A percentile compares a stretch with the other conserved stretches of the same genome.
Conservation (phyloP, 2,329 filamentous ascomycete genomes). For the Neopestalotiopsis clavispora region DNA sequence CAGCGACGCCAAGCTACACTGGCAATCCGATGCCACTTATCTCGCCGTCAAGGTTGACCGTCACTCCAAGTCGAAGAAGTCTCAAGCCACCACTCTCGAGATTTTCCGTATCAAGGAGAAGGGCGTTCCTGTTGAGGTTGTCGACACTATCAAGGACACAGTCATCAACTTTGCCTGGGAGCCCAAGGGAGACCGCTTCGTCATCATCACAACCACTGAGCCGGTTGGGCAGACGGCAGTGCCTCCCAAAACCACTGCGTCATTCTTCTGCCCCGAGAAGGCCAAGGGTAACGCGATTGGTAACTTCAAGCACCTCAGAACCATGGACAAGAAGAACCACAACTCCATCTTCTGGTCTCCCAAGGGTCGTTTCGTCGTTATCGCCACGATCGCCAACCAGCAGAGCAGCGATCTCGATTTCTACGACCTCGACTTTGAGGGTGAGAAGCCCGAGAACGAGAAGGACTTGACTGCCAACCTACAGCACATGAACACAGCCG, state of each 20-base stretch:
- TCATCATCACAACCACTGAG: constrained; percentile 94
- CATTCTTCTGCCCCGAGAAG: constrained; percentile 98
- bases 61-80: constrained; percentile 99
- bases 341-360: constrained; percentile 99
- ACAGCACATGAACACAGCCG: constrained; percentile 89
- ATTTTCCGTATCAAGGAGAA: constrained; percentile 98
- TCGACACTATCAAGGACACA: constrained; percentile 96
- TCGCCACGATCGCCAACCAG: constrained; percentile 90
- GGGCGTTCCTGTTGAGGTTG: constrained; percentile 96
- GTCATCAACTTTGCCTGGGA: constrained; percentile 99
- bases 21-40: constrained; percentile 94
- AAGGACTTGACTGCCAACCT: constrained; percentile 95
- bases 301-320: constrained; percentile 96
- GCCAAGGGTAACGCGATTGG: constrained; percentile 79
- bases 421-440: constrained; percentile 97
- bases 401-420: constrained; percentile 97
- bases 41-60: constrained; percentile 98
- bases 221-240: constrained; percentile 78
- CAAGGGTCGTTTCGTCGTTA: constrained; percentile 90
- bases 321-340: constrained; percentile 98
- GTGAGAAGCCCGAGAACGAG: constrained; percentile 89
- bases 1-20: constrained; percentile 96
- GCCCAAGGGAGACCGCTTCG: constrained; percentile 95
- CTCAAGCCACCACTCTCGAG: constrained; percentile 92
- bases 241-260: constrained; percentile 89